Conservation (phyloP, 768 basidiomycete genomes). For the Lactarius evosmus region DNA sequence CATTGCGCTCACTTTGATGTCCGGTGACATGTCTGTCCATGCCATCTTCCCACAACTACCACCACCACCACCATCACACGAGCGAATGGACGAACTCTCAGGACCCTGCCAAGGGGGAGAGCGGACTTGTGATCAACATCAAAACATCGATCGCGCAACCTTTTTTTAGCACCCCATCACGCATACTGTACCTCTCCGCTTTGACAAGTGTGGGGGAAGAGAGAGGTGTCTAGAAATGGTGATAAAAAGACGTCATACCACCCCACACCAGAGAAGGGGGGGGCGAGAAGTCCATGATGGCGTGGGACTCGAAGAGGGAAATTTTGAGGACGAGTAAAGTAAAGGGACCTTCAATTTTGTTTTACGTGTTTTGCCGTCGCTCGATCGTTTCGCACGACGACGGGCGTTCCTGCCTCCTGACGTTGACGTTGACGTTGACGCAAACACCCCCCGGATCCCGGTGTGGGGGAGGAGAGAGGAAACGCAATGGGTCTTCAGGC, state of each 20-base stretch:
- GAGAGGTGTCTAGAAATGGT: no score
- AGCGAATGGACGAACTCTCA: background rate
- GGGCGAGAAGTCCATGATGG: background rate
- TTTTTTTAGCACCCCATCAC: background rate
- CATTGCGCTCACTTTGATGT: background rate
- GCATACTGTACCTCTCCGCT: background rate
- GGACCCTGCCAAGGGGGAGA: background rate
- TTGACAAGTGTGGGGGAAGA: background rate
- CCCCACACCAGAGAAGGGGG: background rate
- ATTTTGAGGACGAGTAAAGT: background rate
- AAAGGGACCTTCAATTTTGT: background rate
- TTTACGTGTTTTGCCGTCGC: background rate
- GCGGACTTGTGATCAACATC: background rate
- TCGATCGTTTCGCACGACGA: background rate
- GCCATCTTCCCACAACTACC: no score
- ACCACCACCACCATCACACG: background rate
- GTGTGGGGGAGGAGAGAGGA: background rate
- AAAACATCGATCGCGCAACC: background rate
- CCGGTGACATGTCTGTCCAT: background rate
- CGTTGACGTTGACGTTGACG: constrained; percentile 1
- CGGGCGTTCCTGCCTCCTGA: background rate
- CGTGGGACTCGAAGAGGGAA: background rate
- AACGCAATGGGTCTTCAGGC: background rate
- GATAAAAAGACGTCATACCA: background rate
- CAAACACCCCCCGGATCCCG: background rate